Percentiles rank a stretch among this genome's conserved stretches.
Conservation (phyloP, 1,284 basidiomycete species). For the Cutaneotrichosporon sp. region DNA sequence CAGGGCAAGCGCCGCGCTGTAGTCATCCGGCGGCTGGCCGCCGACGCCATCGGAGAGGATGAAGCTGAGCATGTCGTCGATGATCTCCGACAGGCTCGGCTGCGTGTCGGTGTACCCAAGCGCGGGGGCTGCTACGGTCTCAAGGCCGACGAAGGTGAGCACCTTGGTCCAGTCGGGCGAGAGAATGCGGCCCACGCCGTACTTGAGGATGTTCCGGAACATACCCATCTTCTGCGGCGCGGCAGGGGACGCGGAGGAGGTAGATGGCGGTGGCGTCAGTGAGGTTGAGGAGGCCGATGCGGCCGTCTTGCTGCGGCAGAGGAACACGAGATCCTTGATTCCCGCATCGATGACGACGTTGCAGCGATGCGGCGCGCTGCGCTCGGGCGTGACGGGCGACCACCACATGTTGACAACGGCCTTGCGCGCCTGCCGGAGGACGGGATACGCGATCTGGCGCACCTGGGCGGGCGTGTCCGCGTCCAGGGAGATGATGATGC, state of each 20-base stretch:
- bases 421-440: background rate
- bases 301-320: background rate
- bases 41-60: background rate
- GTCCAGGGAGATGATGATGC: background rate
- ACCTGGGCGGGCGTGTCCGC: background rate
- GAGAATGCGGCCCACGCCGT: background rate
- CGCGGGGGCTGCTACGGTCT: background rate
- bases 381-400: background rate
- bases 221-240: background rate
- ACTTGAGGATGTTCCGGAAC: conserved; percentile 6
- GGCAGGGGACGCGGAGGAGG: background rate
- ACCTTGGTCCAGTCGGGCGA: background rate
- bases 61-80: conserved; percentile 1
- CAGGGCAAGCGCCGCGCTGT: background rate
- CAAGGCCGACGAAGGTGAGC: conserved; percentile 1
- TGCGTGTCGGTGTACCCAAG: background rate
- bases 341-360: background rate
- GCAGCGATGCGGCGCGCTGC: background rate
- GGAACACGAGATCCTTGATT: conserved; percentile 4
- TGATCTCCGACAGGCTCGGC: background rate
- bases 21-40: background rate
- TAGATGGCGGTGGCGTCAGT: too few relatives aligned
- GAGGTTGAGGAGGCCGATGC: too few relatives aligned
- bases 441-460: background rate
- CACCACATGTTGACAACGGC: conserved; percentile 7